These are phyloP conservation scores for Myxozyma melibiosi DNA, from an alignment of 805 yeast genomes.

Conservation along the genomic window DNA sequence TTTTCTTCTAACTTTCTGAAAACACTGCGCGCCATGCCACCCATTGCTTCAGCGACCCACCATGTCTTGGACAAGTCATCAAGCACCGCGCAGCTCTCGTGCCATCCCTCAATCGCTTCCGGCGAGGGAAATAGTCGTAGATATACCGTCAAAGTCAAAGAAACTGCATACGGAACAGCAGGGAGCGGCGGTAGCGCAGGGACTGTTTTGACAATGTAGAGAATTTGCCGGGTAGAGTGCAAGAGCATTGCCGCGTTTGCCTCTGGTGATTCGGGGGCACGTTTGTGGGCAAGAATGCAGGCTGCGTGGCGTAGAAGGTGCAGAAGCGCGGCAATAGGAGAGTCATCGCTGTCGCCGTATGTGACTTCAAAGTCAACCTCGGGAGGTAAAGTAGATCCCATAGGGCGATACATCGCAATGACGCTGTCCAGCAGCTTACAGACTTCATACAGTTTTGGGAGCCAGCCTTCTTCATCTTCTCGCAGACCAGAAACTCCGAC, in stretches of 20 bases:
- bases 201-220: constrained; percentile 36
- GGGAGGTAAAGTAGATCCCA: constrained; percentile 34
- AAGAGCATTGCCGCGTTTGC: constrained; percentile 31
- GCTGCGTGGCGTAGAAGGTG: constrained; percentile 41
- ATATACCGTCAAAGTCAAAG: constrained; percentile 44
- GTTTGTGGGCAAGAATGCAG: constrained; percentile 42
- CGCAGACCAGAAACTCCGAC: constrained; percentile 43
- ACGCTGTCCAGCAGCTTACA: constrained; percentile 45
- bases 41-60: constrained; percentile 46
- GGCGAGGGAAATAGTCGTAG: constrained; percentile 40
- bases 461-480: constrained; percentile 37
- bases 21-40: constrained; percentile 41
- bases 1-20: constrained; percentile 35
- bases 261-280: constrained; percentile 35
- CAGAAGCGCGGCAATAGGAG: constrained; percentile 37
- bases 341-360: constrained; percentile 36
- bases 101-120: constrained; percentile 39
- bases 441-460: constrained; percentile 42
- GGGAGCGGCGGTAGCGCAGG: constrained; percentile 41
- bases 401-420: constrained; percentile 46
- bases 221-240: constrained; percentile 38
- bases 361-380: constrained; percentile 36
- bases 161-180: constrained; percentile 42
- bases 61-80: constrained; percentile 39
- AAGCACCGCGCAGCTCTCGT: constrained; percentile 37